Evolutionary conservation across 805 yeast species (phyloP).

Genomic region (Candida montana): DNA sequence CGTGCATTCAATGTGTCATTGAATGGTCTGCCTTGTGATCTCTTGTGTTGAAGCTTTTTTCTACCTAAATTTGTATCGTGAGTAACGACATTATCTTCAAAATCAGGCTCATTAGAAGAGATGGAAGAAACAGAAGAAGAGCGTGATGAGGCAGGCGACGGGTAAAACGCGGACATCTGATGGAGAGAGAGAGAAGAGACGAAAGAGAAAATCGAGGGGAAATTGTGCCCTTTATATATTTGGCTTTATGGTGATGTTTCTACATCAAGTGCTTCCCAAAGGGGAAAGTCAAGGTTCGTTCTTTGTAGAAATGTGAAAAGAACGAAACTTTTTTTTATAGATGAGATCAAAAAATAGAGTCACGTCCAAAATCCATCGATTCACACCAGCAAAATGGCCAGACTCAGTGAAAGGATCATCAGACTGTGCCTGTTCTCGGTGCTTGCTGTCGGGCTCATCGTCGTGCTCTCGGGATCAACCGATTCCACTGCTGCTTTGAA

Average conservation of each 20-base stretch:
- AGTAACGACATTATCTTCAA: no score
- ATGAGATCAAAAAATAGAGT: no score
- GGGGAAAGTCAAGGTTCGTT: not conserved
- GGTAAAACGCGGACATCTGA: not conserved
- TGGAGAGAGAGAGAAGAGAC: not conserved
- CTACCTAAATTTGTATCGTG: no score
- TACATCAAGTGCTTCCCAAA: conserved; percentile 5
- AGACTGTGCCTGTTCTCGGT: conserved; percentile 17
- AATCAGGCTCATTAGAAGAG: conserved; percentile 1
- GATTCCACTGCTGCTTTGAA: not conserved
- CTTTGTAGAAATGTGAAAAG: not conserved
- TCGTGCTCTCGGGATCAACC: conserved; percentile 14
- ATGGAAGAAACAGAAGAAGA: conserved; percentile 6
- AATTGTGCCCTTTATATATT: no score
- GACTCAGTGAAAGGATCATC: conserved; percentile 18
- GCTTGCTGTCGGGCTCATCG: conserved; percentile 14
- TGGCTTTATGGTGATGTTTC: conserved; percentile 3
- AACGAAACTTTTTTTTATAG: no score
- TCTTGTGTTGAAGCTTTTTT: conserved; percentile 11
- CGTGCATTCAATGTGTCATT: conserved; percentile 23
- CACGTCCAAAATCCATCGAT: not conserved
- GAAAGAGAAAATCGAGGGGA: not conserved
- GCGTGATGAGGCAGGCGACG: conserved; percentile 4
- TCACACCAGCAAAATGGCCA: conserved; percentile 14
- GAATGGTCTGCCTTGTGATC: conserved; percentile 27